phyloP scores from a whole-genome alignment of 176 grass and related monocot species.

The Rhynchospora tenuis region DNA sequence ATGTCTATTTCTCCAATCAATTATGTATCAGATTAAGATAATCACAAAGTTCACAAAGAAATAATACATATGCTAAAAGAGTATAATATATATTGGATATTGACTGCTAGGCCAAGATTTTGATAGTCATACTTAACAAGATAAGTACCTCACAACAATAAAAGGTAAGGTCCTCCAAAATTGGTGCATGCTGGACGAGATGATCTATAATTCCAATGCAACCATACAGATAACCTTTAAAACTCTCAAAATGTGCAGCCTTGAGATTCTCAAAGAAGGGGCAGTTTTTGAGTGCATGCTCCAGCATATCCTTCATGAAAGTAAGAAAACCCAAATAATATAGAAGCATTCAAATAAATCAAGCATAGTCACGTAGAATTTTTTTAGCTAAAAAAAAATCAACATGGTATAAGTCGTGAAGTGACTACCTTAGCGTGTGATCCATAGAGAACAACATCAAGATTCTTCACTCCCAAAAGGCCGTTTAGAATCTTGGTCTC shows the following conservation, averaged over 20 bases:
- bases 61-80: too few relatives aligned
- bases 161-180: neutral
- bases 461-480: neutral
- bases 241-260: neutral
- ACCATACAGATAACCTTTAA: neutral
- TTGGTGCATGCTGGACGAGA: neutral
- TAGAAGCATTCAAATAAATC: neutral
- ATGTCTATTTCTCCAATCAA: too few relatives aligned
- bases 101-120: neutral
- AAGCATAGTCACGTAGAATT: neutral
- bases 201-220: neutral
- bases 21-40: too few relatives aligned
- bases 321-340: neutral
- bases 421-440: neutral
- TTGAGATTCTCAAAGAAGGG: neutral
- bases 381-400: neutral
- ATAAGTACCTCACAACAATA: slow-evolving; percentile 2
- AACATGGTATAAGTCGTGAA: neutral
- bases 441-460: neutral
- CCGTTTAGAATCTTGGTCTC: neutral
- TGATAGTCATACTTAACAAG: neutral
- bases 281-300: neutral
- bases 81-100: neutral
- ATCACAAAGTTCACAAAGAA: too few relatives aligned
- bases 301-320: neutral